These are phyloP conservation scores for Cryptosporidium muris DNA, from an alignment of 169 alveolate genomes.

Conservation along the genomic window DNA sequence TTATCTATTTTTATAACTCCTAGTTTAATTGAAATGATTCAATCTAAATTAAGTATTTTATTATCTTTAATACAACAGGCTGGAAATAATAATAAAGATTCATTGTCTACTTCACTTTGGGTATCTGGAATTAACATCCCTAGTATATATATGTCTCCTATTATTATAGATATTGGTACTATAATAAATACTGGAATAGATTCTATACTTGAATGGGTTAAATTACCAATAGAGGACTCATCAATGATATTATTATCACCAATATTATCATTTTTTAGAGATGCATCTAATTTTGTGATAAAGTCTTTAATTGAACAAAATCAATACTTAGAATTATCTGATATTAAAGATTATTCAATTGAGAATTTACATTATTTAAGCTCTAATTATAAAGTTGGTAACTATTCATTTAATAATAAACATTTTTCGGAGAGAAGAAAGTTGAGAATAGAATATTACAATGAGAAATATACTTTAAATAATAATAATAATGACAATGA, in stretches of 20 bases:
- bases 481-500: not conserved
- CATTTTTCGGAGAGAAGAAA: too few relatives aligned
- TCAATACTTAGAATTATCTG: too few relatives aligned
- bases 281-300: constrained; percentile 14
- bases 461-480: not conserved
- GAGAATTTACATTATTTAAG: too few relatives aligned
- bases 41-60: constrained; percentile 34
- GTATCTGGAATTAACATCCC: constrained; percentile 47
- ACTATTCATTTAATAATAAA: too few relatives aligned
- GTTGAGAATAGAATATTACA: not conserved
- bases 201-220: constrained; percentile 50
- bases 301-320: constrained; percentile 21
- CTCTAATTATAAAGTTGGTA: too few relatives aligned
- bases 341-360: too few relatives aligned
- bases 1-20: constrained; percentile 20
- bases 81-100: constrained; percentile 10
- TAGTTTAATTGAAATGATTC: constrained; percentile 33
- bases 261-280: constrained; percentile 46
- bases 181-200: constrained; percentile 58
- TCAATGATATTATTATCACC: constrained; percentile 38
- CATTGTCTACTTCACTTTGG: not conserved
- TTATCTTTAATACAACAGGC: constrained; percentile 31
- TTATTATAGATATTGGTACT: constrained; percentile 44
- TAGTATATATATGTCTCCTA: constrained; percentile 33
- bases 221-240: constrained; percentile 51